Conservation (phyloP, 192 early-diverging fungal species). For the Coemansia sp. region DNA sequence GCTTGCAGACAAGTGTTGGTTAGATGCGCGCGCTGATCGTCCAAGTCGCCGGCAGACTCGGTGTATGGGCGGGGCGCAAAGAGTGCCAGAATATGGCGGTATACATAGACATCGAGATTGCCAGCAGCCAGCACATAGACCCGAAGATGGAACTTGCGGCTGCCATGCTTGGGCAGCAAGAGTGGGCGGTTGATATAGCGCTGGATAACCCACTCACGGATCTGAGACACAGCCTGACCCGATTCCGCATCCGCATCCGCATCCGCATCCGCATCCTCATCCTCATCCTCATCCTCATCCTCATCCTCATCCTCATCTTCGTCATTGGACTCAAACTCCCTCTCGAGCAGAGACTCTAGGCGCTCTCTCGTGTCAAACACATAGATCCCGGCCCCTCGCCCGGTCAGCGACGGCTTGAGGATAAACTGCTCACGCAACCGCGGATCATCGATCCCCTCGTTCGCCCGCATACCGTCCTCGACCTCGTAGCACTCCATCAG, state of each 20-base stretch:
- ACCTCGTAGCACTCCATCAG: conserved; percentile 68
- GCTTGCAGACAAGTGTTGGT: conserved; percentile 69
- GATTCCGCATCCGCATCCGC: conserved; percentile 20
- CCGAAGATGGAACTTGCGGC: conserved; percentile 67
- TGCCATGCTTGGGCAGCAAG: conserved; percentile 35
- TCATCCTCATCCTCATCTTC: conserved; percentile 12
- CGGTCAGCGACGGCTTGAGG: conserved; percentile 64
- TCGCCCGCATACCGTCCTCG: conserved; percentile 54
- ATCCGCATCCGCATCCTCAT: conserved; percentile 22
- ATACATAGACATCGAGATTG: conserved; percentile 59
- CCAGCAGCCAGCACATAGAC: conserved; percentile 62
- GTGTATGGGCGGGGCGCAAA: conserved; percentile 60
- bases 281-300: conserved; percentile 31
- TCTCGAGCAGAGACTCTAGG: conserved; percentile 52
- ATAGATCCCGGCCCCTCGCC: conserved; percentile 62
- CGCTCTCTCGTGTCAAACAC: conserved; percentile 60
- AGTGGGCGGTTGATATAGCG: conserved; percentile 61
- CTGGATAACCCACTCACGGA: conserved; percentile 70
- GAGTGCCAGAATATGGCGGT: conserved; percentile 62
- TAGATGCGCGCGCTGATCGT: conserved; percentile 56
- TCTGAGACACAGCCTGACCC: conserved; percentile 52
- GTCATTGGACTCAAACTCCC: conserved; percentile 44
- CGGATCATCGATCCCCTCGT: conserved; percentile 38
- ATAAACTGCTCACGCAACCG: conserved; percentile 56
- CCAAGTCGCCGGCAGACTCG: conserved; percentile 35